These are phyloP conservation scores for Metrosideros polymorpha DNA, from an alignment of 441 rosid genomes.

Conservation along the genomic window DNA sequence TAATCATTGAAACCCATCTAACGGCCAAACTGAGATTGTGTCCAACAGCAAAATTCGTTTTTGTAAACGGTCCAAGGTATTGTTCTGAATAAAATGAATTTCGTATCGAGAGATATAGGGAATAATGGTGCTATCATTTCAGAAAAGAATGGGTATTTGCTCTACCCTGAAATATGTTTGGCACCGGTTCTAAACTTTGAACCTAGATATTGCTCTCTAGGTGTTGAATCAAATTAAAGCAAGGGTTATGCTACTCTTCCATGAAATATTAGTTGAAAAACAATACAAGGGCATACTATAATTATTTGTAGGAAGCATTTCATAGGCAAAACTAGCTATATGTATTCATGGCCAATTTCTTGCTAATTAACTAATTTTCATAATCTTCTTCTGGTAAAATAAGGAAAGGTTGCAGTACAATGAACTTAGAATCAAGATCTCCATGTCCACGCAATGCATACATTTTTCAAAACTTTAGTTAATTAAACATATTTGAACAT, in stretches of 20 bases:
- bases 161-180: neutral
- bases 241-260: neutral
- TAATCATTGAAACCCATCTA: too few species aligned
- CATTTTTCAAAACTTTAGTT: neutral
- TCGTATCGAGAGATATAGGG: too few species aligned
- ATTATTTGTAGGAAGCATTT: neutral
- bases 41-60: too few species aligned
- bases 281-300: neutral
- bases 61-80: too few species aligned
- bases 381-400: neutral
- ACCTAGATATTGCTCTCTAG: neutral
- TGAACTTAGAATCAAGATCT: neutral
- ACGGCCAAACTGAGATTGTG: too few species aligned
- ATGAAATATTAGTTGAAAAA: neutral
- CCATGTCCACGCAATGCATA: neutral
- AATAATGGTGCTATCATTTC: neutral
- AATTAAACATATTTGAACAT: neutral
- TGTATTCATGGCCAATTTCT: neutral
- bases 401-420: neutral
- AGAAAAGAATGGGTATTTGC: neutral
- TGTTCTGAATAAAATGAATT: too few species aligned
- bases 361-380: neutral
- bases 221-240: neutral
- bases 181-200: neutral
- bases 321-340: neutral